phyloP scores from a whole-genome alignment of 179 eudicot genomes.

The Vitellaria paradoxa region DNA sequence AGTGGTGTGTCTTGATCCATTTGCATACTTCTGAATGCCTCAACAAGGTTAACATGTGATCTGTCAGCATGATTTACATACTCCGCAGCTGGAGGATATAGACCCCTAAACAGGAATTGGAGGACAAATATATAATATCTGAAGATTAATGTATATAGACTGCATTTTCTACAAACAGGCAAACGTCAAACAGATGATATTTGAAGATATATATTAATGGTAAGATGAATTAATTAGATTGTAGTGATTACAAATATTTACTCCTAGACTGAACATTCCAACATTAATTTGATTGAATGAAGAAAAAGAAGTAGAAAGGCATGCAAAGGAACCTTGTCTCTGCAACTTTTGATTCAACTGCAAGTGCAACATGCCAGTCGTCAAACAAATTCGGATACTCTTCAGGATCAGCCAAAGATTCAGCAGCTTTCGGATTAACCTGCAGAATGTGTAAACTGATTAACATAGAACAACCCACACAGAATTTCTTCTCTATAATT shows the following conservation, averaged over 20 bases:
- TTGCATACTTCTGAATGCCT: constrained; percentile 82
- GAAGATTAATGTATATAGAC: background rate
- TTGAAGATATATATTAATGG: background rate
- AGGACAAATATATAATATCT: background rate
- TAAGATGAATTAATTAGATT: too few relatives aligned
- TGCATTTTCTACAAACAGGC: background rate
- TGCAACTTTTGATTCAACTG: constrained; percentile 74
- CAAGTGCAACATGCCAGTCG: constrained; percentile 95
- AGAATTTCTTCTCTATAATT: background rate
- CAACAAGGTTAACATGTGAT: constrained; percentile 77
- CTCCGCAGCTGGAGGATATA: constrained; percentile 71
- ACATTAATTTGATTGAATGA: background rate
- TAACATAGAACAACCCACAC: background rate
- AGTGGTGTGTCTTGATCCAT: constrained; percentile 62
- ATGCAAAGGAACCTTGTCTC: constrained; percentile 54
- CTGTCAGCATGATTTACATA: constrained; percentile 66
- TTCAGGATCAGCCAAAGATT: constrained; percentile 93
- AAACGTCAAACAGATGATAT: background rate
- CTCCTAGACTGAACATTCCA: background rate
- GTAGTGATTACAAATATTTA: background rate
- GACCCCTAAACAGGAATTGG: constrained; percentile 44
- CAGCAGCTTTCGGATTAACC: constrained; percentile 97
- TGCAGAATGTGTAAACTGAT: constrained; percentile 20
- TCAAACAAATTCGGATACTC: constrained; percentile 90
- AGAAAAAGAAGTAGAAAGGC: constrained; percentile 9